Percentiles rank a stretch among this genome's conserved stretches.
phyloP scores from a whole-genome alignment of 2,329 filamentous ascomycete species.

The Teratosphaeria gauchensis region DNA sequence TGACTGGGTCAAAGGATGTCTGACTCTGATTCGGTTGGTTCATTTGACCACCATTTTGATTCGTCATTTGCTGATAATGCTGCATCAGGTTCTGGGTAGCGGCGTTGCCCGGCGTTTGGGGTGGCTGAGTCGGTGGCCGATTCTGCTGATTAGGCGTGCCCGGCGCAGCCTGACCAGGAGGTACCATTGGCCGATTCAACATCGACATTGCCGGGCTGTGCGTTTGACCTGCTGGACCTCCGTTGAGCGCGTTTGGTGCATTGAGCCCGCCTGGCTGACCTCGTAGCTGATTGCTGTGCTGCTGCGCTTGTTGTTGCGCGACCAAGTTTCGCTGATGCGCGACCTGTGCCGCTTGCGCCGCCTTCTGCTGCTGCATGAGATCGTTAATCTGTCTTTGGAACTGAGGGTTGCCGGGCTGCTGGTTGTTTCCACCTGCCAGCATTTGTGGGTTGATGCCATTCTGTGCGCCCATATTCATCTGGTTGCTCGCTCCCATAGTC shows the following conservation, averaged over 20 bases:
- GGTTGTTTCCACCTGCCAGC: slow-evolving; percentile 18
- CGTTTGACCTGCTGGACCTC: slow-evolving; percentile 14
- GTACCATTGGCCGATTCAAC: slow-evolving; percentile 39
- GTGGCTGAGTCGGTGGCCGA: slow-evolving; percentile 15
- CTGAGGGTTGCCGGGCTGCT: slow-evolving; percentile 10
- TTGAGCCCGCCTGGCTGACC: slow-evolving; percentile 39
- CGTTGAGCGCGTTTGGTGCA: slow-evolving; percentile 30
- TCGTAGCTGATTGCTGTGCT: slow-evolving; percentile 35
- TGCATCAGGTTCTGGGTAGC: slow-evolving; percentile 16
- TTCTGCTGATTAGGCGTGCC: slow-evolving; percentile 24
- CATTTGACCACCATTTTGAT: slow-evolving; percentile 25
- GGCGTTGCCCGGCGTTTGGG: slow-evolving; percentile 16
- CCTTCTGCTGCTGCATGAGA: slow-evolving; percentile 30
- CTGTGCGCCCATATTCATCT: slow-evolving; percentile 16
- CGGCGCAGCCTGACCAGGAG: slow-evolving; percentile 31
- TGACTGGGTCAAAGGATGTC: neutral
- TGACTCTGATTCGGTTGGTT: neutral
- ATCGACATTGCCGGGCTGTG: slow-evolving; percentile 39
- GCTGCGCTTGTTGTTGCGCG: slow-evolving; percentile 29
- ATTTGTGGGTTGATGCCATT: slow-evolving; percentile 26
- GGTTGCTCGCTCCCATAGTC: slow-evolving; percentile 20
- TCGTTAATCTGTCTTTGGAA: slow-evolving; percentile 30
- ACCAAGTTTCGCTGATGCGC: slow-evolving; percentile 23
- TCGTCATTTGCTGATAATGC: slow-evolving; percentile 24
- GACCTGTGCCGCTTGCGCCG: slow-evolving; percentile 20